Evolutionary conservation across 1,284 basidiomycete genomes (phyloP), one percentile per base, ranked within the genome.

Genomic region (Coriolopsis trogii): DNA sequence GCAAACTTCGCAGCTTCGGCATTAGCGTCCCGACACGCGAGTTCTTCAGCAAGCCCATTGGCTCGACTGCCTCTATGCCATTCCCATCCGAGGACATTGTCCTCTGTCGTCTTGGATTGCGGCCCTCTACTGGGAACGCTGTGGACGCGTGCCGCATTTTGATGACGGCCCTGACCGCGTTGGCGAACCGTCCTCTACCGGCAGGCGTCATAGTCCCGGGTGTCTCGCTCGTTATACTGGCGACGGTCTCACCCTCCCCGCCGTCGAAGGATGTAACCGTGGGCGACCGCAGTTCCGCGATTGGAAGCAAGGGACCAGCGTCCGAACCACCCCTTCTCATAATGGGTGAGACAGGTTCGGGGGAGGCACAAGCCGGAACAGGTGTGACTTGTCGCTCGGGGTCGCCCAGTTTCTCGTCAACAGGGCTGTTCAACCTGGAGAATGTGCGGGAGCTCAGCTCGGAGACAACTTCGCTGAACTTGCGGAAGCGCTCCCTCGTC

Each of bases 1-100:
- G 76, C 59, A 90, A 61, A 31, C 69, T 72, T 57, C 75, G 78
- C 53, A 91, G 63, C 57, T 79, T 84, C 12, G 85, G 84, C 15
- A 80, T 75, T 37, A 89, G 70, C 10, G 67, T 67, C 6, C 81
- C 73, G 4, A 88, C 72, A 15, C 85, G 76, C 42, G 81, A 82
- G 28, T 74, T 75, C 40, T 78, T 65, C 25, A 81, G 66, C 40
- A 76, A 71, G 46, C 76, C 63, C 20, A 73, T 71, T 24, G 65
- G 55, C 41, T 69, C 65, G 21, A n/a, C n/a, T n/a, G 51, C 16
- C 1, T 53, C 44, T 21, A 41, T 46, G 7, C 58, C 59, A 8
- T 55, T 45, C 37, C 51, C 63, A 18, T 66, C 69, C 40, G 80
- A 74, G 10, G 78, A 80, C 28, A 73, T 68, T 24, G 79, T 81